phyloP scores from a whole-genome alignment of 2,329 filamentous ascomycete genomes.

The Dactylonectria macrodidyma region DNA sequence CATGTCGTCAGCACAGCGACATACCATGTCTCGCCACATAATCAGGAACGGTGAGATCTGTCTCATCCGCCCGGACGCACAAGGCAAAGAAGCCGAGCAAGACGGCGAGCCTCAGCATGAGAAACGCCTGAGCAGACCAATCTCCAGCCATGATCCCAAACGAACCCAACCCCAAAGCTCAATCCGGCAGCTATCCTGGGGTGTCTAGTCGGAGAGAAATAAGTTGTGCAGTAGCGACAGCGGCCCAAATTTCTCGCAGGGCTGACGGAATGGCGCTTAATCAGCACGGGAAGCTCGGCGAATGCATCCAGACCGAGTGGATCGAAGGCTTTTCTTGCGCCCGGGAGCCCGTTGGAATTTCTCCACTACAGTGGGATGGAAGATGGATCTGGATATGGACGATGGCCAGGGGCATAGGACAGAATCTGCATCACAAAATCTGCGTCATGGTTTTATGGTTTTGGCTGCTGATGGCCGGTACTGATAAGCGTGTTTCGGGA shows the following conservation, averaged over 20 bases:
- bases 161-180: not conserved
- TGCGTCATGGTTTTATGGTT: too few relatives aligned
- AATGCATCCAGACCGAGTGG: not conserved
- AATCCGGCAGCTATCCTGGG: not conserved
- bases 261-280: not conserved
- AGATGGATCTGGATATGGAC: too few relatives aligned
- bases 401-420: too few relatives aligned
- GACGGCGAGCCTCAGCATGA: not conserved
- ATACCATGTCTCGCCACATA: constrained; percentile 51
- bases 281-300: not conserved
- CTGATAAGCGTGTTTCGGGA: too few relatives aligned
- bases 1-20: constrained; percentile 22
- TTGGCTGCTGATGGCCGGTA: too few relatives aligned
- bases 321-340: not conserved
- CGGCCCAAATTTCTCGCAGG: not conserved
- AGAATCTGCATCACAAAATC: too few relatives aligned
- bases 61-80: constrained; percentile 26
- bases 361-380: not conserved
- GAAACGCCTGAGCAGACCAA: constrained; percentile 12
- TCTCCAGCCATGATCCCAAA: constrained; percentile 21
- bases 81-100: constrained; percentile 8
- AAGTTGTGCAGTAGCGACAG: not conserved
- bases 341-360: not conserved
- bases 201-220: not conserved
- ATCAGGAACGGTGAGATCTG: constrained; percentile 43